These are phyloP conservation scores for Oryza officinalis DNA, from an alignment of 176 grass and related monocot species.

Conservation along the genomic window DNA sequence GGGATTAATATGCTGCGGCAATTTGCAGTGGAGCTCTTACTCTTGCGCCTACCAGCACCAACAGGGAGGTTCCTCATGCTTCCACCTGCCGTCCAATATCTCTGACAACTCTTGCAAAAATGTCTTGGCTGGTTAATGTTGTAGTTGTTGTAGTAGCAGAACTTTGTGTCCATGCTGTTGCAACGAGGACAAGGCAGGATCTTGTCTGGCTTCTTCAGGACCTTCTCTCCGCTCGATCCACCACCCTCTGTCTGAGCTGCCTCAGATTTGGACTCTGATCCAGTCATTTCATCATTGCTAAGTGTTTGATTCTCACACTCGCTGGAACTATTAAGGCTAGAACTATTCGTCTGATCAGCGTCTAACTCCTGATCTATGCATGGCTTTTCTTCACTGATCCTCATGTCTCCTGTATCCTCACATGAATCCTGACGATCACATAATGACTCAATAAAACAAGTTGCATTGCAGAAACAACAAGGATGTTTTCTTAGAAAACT, in stretches of 20 bases:
- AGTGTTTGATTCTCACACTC: slow-evolving; percentile 32
- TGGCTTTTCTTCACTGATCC: slow-evolving; percentile 19
- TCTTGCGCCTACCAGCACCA: slow-evolving; percentile 86
- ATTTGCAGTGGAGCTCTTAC: slow-evolving; percentile 62
- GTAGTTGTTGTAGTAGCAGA: slow-evolving; percentile 86
- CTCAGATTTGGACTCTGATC: slow-evolving; percentile 46
- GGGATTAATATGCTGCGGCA: slow-evolving; percentile 48
- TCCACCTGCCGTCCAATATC: slow-evolving; percentile 98
- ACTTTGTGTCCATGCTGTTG: slow-evolving; percentile 77
- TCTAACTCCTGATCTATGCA: slow-evolving; percentile 33
- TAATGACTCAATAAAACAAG: slow-evolving; percentile 33
- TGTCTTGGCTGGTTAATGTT: slow-evolving; percentile 85
- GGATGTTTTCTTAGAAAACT: neutral
- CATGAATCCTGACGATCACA: slow-evolving; percentile 43
- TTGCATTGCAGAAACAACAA: slow-evolving; percentile 1
- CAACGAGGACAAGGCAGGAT: slow-evolving; percentile 75
- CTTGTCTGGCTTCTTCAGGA: slow-evolving; percentile 83
- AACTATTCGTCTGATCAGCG: slow-evolving; percentile 33
- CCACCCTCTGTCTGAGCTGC: slow-evolving; percentile 10
- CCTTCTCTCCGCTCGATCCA: slow-evolving; percentile 32
- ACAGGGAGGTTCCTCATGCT: slow-evolving; percentile 94
- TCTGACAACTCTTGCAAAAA: slow-evolving; percentile 95
- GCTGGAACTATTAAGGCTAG: slow-evolving; percentile 45
- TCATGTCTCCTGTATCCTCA: slow-evolving; percentile 29
- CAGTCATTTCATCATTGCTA: slow-evolving; percentile 30